Percentiles rank a stretch among this genome's conserved stretches.
Evolutionary conservation across 176 grass and related monocot genomes (phyloP).

Genomic region (Pharus latifolius): DNA sequence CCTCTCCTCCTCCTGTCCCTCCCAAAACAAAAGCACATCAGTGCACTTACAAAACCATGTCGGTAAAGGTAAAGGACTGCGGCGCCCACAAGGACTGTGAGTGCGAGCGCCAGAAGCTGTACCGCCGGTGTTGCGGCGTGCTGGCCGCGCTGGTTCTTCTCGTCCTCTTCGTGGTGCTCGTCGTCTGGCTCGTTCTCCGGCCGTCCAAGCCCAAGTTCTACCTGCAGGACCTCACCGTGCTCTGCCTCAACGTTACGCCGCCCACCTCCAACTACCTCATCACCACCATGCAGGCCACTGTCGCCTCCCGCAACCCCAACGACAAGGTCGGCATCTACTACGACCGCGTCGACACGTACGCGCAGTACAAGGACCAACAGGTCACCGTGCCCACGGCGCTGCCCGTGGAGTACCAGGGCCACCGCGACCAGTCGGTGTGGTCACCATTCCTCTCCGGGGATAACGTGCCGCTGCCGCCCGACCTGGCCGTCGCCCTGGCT

Average conservation of each 20-base stretch:
- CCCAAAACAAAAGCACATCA: not conserved
- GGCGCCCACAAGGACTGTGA: slow-evolving; percentile 31
- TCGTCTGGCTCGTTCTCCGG: slow-evolving; percentile 47
- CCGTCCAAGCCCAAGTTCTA: slow-evolving; percentile 57
- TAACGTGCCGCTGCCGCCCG: slow-evolving; percentile 33
- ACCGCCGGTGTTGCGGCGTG: not conserved
- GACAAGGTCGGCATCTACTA: slow-evolving; percentile 57
- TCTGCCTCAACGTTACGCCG: slow-evolving; percentile 64
- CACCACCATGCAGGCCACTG: slow-evolving; percentile 51
- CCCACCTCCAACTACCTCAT: slow-evolving; percentile 51
- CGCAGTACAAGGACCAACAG: slow-evolving; percentile 39
- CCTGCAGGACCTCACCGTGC: slow-evolving; percentile 66
- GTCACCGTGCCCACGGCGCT: slow-evolving; percentile 58
- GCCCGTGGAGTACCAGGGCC: slow-evolving; percentile 54
- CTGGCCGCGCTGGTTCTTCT: not conserved
- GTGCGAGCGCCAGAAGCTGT: not conserved
- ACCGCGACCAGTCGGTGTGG: slow-evolving; percentile 48
- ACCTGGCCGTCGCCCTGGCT: slow-evolving; percentile 12
- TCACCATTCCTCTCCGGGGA: slow-evolving; percentile 41
- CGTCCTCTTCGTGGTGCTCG: slow-evolving; percentile 8
- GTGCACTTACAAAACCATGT: too few relatives aligned
- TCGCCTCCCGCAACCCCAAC: slow-evolving; percentile 39
- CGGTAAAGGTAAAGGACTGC: slow-evolving; percentile 50
- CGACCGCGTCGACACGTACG: slow-evolving; percentile 54
- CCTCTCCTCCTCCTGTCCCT: not conserved